These are phyloP conservation scores for Coleophoma crateriformis DNA, from an alignment of 2,329 filamentous ascomycete species.

Conservation along the genomic window DNA sequence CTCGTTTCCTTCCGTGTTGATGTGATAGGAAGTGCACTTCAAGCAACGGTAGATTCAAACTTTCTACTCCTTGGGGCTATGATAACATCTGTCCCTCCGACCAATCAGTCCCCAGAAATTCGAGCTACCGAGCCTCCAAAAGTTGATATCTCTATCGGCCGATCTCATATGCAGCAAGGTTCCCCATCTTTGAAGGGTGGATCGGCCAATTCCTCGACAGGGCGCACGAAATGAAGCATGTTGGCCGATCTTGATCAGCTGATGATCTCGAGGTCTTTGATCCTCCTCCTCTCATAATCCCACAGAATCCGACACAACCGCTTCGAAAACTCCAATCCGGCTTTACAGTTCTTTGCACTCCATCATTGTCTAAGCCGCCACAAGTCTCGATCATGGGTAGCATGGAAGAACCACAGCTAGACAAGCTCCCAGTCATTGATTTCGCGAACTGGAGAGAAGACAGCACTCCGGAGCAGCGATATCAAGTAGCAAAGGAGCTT, in stretches of 20 bases:
- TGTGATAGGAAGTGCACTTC: no score
- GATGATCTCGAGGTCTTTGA: no score
- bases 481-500: conserved; percentile 30
- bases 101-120: no score
- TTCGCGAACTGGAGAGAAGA: conserved; percentile 12
- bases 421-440: conserved; percentile 17
- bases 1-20: no score
- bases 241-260: neutral
- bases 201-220: conserved; percentile 1
- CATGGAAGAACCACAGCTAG: neutral
- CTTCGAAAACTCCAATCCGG: neutral
- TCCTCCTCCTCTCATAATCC: no score
- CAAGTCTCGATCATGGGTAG: neutral
- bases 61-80: no score
- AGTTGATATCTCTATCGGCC: neutral
- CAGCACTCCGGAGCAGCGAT: conserved; percentile 21
- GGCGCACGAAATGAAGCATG: neutral
- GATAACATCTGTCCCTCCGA: no score
- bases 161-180: neutral
- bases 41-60: no score
- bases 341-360: no score
- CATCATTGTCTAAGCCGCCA: no score
- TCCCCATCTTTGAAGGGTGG: neutral
- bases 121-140: no score
- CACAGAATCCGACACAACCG: no score